Conservation (phyloP, 306 rosid species). For the Coriaria nepalensis region DNA sequence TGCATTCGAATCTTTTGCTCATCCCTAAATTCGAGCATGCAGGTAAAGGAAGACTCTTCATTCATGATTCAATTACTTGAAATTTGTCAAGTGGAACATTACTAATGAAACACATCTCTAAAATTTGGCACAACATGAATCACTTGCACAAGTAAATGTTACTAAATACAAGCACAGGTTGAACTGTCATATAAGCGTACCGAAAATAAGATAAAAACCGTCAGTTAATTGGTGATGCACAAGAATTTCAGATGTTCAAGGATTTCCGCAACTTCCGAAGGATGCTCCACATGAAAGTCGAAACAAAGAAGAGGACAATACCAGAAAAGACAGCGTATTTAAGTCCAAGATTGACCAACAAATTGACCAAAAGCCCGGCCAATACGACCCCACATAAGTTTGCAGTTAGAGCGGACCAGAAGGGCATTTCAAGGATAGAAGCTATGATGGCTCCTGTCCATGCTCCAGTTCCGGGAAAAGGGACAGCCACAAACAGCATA, state of each 20-base stretch:
- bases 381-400: conserved; percentile 73
- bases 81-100: no score
- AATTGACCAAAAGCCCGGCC: conserved; percentile 80
- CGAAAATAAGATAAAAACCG: no score
- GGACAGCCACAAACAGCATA: conserved; percentile 92
- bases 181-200: no score
- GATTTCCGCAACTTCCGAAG: conserved; percentile 46
- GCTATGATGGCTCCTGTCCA: conserved; percentile 91
- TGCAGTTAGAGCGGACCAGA: conserved; percentile 73
- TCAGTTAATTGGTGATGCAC: no score
- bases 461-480: conserved; percentile 96
- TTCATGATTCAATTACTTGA: no score
- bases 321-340: conserved; percentile 65
- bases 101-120: no score
- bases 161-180: no score
- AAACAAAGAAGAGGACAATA: conserved; percentile 58
- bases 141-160: no score
- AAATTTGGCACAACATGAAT: no score
- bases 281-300: conserved; percentile 86
- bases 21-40: no score
- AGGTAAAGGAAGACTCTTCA: no score
- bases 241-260: conserved; percentile 28
- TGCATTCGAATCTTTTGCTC: no score
- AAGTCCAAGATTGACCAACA: conserved; percentile 84
- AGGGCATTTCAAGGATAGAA: conserved; percentile 86